phyloP scores from a whole-genome alignment of 768 basidiomycete species.

The Serendipita indica region DNA sequence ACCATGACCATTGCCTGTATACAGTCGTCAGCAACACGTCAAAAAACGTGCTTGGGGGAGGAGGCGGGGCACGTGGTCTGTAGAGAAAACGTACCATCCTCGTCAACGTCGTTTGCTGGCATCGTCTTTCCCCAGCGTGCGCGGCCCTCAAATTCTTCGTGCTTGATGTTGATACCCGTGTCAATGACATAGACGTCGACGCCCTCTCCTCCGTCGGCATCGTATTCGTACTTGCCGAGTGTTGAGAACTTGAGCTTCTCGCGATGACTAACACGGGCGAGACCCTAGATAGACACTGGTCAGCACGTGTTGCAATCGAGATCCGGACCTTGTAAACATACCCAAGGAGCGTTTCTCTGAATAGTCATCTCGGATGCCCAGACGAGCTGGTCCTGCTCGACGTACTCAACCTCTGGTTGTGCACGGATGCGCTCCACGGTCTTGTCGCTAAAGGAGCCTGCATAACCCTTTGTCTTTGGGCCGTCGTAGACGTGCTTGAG shows the following conservation, averaged over 20 bases:
- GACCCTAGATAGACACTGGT: conserved; percentile 44
- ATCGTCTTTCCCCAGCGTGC: conserved; percentile 90
- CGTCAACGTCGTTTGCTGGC: conserved; percentile 66
- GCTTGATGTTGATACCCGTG: conserved; percentile 69
- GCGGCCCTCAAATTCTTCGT: conserved; percentile 78
- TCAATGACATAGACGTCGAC: conserved; percentile 63
- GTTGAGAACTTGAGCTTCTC: conserved; percentile 57
- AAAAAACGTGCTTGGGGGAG: background rate
- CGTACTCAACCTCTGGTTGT: conserved; percentile 79
- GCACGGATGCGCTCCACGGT: conserved; percentile 63
- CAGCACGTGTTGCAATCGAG: no score
- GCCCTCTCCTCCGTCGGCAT: conserved; percentile 64
- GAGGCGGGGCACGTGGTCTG: background rate
- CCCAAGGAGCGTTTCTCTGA: conserved; percentile 77
- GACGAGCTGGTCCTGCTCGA: conserved; percentile 93
- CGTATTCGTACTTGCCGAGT: conserved; percentile 62
- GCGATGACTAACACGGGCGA: conserved; percentile 89
- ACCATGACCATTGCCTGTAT: background rate
- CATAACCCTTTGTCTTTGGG: conserved; percentile 54
- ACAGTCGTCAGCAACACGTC: background rate
- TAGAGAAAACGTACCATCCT: conserved; percentile 91
- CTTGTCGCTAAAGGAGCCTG: conserved; percentile 56
- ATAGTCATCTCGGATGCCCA: conserved; percentile 18
- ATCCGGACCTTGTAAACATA: no score
- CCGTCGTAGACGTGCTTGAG: conserved; percentile 59